Evolutionary conservation across 345 rosid genomes (phyloP).

Genomic region (Ceriops zippeliana): DNA sequence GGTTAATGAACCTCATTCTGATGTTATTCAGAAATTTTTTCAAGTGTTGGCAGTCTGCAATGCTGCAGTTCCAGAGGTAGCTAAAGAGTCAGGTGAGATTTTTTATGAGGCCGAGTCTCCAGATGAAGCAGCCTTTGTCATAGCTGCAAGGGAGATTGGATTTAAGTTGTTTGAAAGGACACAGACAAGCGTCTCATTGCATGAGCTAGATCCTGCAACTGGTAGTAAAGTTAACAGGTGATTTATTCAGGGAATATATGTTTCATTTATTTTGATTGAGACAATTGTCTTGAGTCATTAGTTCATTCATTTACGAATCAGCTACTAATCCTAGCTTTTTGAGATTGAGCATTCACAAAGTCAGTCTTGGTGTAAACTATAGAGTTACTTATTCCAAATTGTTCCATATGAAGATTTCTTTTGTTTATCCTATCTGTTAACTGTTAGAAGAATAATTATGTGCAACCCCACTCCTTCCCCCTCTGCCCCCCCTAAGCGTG

Average conservation of each 20-base stretch:
- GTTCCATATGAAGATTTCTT: not conserved
- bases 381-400: not conserved
- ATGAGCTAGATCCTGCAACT: slow-evolving; percentile 44
- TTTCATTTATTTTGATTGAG: not conserved
- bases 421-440: no score
- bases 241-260: not conserved
- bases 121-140: slow-evolving; percentile 84
- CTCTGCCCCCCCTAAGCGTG: not conserved
- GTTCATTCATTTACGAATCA: not conserved
- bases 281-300: not conserved
- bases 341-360: not conserved
- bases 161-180: slow-evolving; percentile 64
- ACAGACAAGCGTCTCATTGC: slow-evolving; percentile 55
- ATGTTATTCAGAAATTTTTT: slow-evolving; percentile 53
- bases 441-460: no score
- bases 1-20: slow-evolving; percentile 47
- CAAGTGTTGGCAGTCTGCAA: slow-evolving; percentile 71
- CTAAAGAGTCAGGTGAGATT: slow-evolving; percentile 38
- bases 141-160: slow-evolving; percentile 79
- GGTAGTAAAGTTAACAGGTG: slow-evolving; percentile 47
- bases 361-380: not conserved
- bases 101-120: slow-evolving; percentile 86
- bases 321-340: not conserved
- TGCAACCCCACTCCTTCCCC: not conserved
- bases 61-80: slow-evolving; percentile 63